phyloP scores from a whole-genome alignment of 2,329 filamentous ascomycete species.

The Hymenoscyphus linearis region DNA sequence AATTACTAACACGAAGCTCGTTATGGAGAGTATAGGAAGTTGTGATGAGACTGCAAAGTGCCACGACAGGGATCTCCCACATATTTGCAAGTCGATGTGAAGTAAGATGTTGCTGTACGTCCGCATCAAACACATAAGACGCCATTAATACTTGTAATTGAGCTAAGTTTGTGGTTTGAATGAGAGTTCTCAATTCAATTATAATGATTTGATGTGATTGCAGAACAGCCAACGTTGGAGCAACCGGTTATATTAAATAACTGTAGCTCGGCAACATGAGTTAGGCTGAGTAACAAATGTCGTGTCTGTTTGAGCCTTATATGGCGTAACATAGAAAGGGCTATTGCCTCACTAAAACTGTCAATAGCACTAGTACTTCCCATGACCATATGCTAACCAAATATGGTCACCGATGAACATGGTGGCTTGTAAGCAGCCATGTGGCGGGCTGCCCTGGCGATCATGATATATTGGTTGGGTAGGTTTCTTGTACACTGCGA shows the following conservation, averaged over 20 bases:
- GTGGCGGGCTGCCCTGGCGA: neutral
- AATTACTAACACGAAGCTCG: slow-evolving; percentile 18
- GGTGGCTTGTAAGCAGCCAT: neutral
- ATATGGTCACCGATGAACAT: neutral
- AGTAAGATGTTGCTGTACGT: slow-evolving; percentile 8
- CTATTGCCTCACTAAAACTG: neutral
- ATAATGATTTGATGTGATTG: neutral
- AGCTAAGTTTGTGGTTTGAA: neutral
- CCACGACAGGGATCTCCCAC: slow-evolving; percentile 22
- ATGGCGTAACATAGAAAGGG: too few species aligned
- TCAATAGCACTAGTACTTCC: neutral
- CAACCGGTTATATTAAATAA: neutral
- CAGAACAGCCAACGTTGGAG: neutral
- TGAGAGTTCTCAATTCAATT: neutral
- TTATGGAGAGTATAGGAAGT: slow-evolving; percentile 27
- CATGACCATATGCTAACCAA: neutral
- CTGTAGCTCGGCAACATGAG: neutral
- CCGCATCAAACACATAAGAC: neutral
- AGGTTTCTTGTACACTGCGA: neutral
- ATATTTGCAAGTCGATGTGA: slow-evolving; percentile 16
- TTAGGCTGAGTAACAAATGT: neutral
- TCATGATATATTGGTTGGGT: neutral
- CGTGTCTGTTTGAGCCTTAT: too few species aligned
- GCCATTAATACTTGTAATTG: neutral
- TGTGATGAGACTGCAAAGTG: slow-evolving; percentile 20